Evolutionary conservation across 2,329 filamentous ascomycete genomes (phyloP).

Genomic region (Trichoderma afroharzianum): DNA sequence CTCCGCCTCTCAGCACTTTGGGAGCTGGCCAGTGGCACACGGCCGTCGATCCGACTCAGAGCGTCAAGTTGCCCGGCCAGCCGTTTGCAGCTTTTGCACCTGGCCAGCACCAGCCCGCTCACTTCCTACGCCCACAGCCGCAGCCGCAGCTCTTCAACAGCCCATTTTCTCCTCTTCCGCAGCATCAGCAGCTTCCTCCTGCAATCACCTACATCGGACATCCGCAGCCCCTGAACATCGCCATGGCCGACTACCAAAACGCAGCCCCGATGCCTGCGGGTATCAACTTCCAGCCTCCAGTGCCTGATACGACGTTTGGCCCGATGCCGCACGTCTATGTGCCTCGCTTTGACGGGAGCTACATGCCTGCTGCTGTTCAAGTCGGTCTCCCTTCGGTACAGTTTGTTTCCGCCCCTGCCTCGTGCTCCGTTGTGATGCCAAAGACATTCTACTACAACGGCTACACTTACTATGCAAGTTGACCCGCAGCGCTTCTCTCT

Average conservation of each 20-base stretch:
- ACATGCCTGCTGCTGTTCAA: slow-evolving; percentile 28
- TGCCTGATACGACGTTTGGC: slow-evolving; percentile 55
- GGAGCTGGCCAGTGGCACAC: slow-evolving; percentile 32
- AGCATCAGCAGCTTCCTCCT: neutral
- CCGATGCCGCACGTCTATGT: slow-evolving; percentile 53
- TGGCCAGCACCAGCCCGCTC: slow-evolving; percentile 10
- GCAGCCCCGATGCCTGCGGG: slow-evolving; percentile 40
- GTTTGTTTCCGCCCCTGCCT: slow-evolving; percentile 26
- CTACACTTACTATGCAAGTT: slow-evolving; percentile 42
- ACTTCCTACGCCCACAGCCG: slow-evolving; percentile 14
- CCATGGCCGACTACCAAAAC: slow-evolving; percentile 43
- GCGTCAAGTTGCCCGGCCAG: slow-evolving; percentile 26
- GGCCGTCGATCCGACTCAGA: slow-evolving; percentile 34
- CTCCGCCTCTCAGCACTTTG: slow-evolving; percentile 21
- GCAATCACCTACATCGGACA: slow-evolving; percentile 29
- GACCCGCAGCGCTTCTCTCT: slow-evolving; percentile 7
- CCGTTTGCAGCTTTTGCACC: slow-evolving; percentile 21
- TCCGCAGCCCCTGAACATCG: slow-evolving; percentile 19
- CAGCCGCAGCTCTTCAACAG: slow-evolving; percentile 2
- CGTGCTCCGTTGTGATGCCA: slow-evolving; percentile 31
- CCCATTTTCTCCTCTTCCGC: neutral
- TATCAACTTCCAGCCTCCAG: slow-evolving; percentile 55
- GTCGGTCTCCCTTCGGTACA: slow-evolving; percentile 32
- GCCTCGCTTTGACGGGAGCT: slow-evolving; percentile 47
- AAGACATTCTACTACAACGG: slow-evolving; percentile 32